These are phyloP conservation scores for Boletus mariae DNA, from an alignment of 1,284 basidiomycete genomes.

Conservation along the genomic window DNA sequence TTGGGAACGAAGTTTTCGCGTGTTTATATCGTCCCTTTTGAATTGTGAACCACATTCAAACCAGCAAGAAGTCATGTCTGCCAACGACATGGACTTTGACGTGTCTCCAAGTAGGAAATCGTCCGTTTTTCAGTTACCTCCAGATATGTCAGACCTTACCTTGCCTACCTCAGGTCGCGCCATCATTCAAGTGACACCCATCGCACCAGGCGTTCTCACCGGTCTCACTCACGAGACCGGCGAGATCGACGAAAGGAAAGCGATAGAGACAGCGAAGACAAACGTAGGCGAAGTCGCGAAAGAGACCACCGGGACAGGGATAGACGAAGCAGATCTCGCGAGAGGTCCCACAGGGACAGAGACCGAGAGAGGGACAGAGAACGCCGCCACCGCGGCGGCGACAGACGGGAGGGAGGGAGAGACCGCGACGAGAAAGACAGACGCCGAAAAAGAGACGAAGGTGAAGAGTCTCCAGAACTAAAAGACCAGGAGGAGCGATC, in stretches of 20 bases:
- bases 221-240: constrained; percentile 55
- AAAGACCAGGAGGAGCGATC: constrained; percentile 47
- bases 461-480: constrained; percentile 41
- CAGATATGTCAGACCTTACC: constrained; percentile 10
- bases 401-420: constrained; percentile 47
- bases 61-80: constrained; percentile 34
- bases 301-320: constrained; percentile 48
- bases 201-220: constrained; percentile 65
- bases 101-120: constrained; percentile 61
- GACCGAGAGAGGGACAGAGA: constrained; percentile 44
- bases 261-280: constrained; percentile 53
- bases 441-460: constrained; percentile 60
- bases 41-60: constrained; percentile 11
- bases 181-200: constrained; percentile 72
- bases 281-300: constrained; percentile 52
- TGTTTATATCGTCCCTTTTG: constrained; percentile 26
- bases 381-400: constrained; percentile 45
- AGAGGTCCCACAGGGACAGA: constrained; percentile 43
- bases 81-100: constrained; percentile 58
- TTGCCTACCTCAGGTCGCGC: constrained; percentile 47
- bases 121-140: constrained; percentile 39
- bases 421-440: constrained; percentile 48
- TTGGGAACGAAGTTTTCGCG: constrained; percentile 32
- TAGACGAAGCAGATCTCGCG: constrained; percentile 41
- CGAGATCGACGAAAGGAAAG: constrained; percentile 52